These are phyloP conservation scores for Metschnikowia anglica DNA, from an alignment of 805 yeast genomes.

Conservation along the genomic window DNA sequence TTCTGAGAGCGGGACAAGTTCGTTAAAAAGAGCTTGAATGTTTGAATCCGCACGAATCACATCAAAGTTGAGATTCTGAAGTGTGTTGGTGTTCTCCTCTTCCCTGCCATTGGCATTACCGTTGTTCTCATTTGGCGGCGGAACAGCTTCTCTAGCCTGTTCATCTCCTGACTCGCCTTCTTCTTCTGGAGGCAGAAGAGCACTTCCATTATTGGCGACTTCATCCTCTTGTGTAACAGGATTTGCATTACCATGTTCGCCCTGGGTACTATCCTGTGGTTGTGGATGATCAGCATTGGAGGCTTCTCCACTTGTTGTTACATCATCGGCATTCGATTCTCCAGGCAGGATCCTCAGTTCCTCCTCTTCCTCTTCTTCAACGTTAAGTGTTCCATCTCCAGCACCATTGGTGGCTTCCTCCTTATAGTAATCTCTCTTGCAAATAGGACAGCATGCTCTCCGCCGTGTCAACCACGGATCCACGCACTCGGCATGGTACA, in stretches of 20 bases:
- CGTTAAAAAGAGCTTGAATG: constrained; percentile 38
- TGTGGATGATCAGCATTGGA: no score
- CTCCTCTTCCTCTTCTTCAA: constrained; percentile 4
- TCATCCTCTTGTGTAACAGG: neutral
- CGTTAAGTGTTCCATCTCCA: neutral
- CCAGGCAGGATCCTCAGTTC: neutral
- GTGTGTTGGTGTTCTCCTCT: neutral
- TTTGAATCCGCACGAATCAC: constrained; percentile 38
- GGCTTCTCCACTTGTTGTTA: no score
- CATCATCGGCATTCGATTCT: no score
- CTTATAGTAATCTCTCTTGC: constrained; percentile 64
- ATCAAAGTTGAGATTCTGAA: constrained; percentile 27
- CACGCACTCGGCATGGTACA: constrained; percentile 74
- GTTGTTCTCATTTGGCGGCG: neutral
- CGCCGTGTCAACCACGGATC: constrained; percentile 79
- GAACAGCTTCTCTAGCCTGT: neutral
- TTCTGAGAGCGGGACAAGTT: constrained; percentile 40
- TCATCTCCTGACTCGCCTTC: neutral
- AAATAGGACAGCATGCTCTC: constrained; percentile 80
- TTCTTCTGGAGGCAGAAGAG: no score
- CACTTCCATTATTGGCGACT: no score
- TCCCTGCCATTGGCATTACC: neutral
- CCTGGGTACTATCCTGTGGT: neutral
- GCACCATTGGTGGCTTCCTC: constrained; percentile 16
- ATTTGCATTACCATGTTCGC: neutral